These are phyloP conservation scores for Phaeoacremonium minimum DNA, from an alignment of 2,329 filamentous ascomycete species.

Conservation along the genomic window DNA sequence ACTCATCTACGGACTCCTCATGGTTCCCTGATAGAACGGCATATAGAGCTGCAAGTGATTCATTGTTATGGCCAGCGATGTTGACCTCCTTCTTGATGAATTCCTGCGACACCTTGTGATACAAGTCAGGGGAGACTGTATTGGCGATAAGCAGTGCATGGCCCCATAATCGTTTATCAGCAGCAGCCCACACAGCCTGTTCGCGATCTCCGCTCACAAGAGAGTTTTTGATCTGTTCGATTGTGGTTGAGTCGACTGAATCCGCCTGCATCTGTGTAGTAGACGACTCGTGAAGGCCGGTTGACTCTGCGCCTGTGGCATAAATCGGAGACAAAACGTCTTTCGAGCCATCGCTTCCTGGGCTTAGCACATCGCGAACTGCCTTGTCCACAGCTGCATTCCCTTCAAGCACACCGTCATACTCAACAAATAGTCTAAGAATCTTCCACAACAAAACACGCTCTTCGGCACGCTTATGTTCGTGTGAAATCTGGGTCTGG, in stretches of 20 bases:
- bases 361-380: conserved; percentile 70
- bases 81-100: conserved; percentile 96
- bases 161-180: conserved; percentile 91
- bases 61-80: conserved; percentile 70
- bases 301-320: conserved; percentile 6
- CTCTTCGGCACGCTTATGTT: conserved; percentile 72
- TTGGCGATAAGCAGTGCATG: conserved; percentile 89
- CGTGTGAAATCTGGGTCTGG: conserved; percentile 46
- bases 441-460: conserved; percentile 85
- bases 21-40: conserved; percentile 91
- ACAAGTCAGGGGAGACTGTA: conserved; percentile 73
- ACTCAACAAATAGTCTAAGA: conserved; percentile 73
- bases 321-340: conserved; percentile 17
- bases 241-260: conserved; percentile 61
- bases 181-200: conserved; percentile 88
- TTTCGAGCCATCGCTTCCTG: conserved; percentile 34
- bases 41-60: conserved; percentile 87
- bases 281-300: conserved; percentile 16
- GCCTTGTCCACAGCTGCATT: conserved; percentile 67
- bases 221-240: conserved; percentile 68
- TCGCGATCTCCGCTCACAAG: conserved; percentile 81
- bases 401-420: conserved; percentile 79
- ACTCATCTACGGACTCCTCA: conserved; percentile 91
- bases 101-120: conserved; percentile 91
- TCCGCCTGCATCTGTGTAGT: conserved; percentile 39